Percentiles rank a stretch among this genome's conserved stretches.
These are phyloP conservation scores for Physcomitrellopsis africana DNA, from an alignment of 225 moss, liverwort and hornwort genomes.

Conservation along the genomic window DNA sequence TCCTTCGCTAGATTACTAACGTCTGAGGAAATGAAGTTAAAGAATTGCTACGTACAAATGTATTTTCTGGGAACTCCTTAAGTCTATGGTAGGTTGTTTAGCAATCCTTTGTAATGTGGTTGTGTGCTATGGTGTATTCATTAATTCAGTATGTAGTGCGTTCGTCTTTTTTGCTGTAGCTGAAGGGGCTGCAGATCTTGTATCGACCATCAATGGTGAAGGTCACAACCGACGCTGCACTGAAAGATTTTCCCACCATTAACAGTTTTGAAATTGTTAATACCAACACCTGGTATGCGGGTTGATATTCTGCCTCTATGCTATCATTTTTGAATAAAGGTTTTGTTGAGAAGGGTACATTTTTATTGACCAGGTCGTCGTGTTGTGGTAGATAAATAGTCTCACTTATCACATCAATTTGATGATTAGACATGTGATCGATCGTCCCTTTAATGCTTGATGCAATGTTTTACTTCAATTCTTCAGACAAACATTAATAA, in stretches of 20 bases:
- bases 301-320: not conserved
- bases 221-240: slow-evolving; percentile 25
- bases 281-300: slow-evolving; percentile 46
- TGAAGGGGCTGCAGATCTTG: slow-evolving; percentile 34
- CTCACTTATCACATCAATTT: too few relatives aligned
- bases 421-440: too few relatives aligned
- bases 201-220: slow-evolving; percentile 44
- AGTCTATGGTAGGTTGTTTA: too few relatives aligned
- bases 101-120: too few relatives aligned
- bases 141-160: too few relatives aligned
- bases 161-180: slow-evolving; percentile 32
- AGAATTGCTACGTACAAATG: too few relatives aligned
- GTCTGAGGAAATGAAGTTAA: too few relatives aligned
- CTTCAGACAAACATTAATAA: not conserved
- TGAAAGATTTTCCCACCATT: slow-evolving; percentile 22
- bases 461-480: not conserved
- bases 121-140: too few relatives aligned
- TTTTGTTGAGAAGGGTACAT: not conserved
- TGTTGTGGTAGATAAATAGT: too few relatives aligned
- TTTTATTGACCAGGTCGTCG: not conserved
- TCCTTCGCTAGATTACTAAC: not conserved
- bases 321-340: not conserved
- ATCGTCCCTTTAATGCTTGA: too few relatives aligned
- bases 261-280: slow-evolving; percentile 48
- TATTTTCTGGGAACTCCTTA: too few relatives aligned